phyloP scores from a whole-genome alignment of 768 basidiomycete species.

The Podaxis pistillaris region DNA sequence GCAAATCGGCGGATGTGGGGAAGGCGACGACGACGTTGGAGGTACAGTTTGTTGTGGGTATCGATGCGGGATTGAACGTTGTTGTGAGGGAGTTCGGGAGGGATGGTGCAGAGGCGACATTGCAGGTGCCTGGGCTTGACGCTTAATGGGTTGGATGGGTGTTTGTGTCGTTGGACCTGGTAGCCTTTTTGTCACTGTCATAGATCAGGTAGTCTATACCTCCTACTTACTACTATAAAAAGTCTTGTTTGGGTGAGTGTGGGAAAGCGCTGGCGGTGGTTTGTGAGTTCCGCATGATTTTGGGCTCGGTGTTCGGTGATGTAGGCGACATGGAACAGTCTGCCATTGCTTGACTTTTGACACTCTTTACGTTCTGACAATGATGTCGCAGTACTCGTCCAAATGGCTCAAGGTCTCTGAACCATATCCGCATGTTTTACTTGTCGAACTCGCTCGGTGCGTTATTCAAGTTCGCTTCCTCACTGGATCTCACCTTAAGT shows the following conservation, averaged over 20 bases:
- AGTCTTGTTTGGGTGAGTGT: no score
- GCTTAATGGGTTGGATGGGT: background rate
- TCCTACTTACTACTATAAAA: no score
- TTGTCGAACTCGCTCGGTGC: conserved; percentile 36
- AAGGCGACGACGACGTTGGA: conserved; percentile 53
- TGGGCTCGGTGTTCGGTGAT: no score
- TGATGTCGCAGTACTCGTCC: conserved; percentile 33
- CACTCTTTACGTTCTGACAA: background rate
- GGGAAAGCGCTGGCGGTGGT: no score
- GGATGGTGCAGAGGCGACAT: conserved; percentile 19
- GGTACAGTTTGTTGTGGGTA: conserved; percentile 36
- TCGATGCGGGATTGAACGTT: conserved; percentile 37
- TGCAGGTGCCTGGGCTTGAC: conserved; percentile 18
- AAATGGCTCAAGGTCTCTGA: conserved; percentile 50
- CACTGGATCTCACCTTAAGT: no score
- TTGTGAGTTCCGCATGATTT: background rate
- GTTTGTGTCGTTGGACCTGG: no score
- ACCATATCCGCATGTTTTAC: conserved; percentile 42
- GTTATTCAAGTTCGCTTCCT: no score
- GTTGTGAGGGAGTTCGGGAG: conserved; percentile 37
- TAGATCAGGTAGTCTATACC: no score
- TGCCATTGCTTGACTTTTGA: background rate
- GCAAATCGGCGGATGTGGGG: conserved; percentile 38
- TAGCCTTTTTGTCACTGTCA: no score
- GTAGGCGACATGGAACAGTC: no score